Evolutionary conservation across 2,329 filamentous ascomycete species (phyloP).

Genomic region (Chaetomium olivaceum): DNA sequence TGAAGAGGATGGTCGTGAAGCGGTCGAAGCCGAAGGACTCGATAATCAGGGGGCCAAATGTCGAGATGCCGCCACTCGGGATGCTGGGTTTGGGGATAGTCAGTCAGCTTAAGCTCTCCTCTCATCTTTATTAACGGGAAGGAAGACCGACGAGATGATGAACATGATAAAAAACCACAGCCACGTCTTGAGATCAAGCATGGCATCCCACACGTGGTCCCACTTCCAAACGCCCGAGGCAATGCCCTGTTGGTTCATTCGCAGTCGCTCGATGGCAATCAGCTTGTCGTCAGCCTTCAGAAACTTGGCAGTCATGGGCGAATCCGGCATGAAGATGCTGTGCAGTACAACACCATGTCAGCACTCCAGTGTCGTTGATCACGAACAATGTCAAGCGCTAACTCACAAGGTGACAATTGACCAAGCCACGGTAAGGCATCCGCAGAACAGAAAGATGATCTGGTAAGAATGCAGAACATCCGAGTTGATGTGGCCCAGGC

Average conservation of each 20-base stretch:
- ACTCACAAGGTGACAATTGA: conserved; percentile 9
- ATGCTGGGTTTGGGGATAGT: neutral
- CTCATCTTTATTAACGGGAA: no score
- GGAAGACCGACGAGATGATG: conserved; percentile 2
- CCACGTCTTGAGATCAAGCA: conserved; percentile 12
- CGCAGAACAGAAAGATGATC: conserved; percentile 6
- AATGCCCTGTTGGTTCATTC: conserved; percentile 13
- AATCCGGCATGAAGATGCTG: conserved; percentile 14
- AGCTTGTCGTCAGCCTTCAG: conserved; percentile 12
- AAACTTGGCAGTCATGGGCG: conserved; percentile 10
- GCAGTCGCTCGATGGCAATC: conserved; percentile 12
- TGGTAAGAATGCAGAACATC: neutral
- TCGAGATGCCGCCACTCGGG: conserved; percentile 11
- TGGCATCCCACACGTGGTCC: conserved; percentile 7
- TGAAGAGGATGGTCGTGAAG: conserved; percentile 10
- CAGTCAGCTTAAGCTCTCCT: no score
- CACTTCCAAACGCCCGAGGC: conserved; percentile 11
- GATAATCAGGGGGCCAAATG: conserved; percentile 9
- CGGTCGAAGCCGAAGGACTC: conserved; percentile 12
- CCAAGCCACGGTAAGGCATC: neutral
- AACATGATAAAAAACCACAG: conserved; percentile 11
- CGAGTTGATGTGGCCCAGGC: conserved; percentile 4
- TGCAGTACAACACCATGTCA: neutral
- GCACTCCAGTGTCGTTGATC: neutral
- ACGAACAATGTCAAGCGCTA: neutral